These are phyloP conservation scores for Austropuccinia psidii DNA, from an alignment of 1,284 basidiomycete species.

Conservation along the genomic window DNA sequence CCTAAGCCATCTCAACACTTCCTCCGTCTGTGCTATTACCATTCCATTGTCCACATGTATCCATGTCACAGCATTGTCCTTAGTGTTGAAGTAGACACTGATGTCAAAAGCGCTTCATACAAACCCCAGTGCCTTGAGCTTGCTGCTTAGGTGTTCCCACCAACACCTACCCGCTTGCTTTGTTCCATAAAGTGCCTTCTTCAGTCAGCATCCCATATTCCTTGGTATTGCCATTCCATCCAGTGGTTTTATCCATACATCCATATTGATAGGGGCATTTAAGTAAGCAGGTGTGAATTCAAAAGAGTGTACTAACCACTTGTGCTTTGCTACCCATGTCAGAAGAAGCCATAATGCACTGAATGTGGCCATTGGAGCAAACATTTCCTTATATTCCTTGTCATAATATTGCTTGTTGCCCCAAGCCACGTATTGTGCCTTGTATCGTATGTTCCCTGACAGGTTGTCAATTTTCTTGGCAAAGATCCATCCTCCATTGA, in stretches of 20 bases:
- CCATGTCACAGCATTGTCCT: background rate
- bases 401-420: background rate
- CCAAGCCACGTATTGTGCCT: background rate
- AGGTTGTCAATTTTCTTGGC: too few relatives aligned
- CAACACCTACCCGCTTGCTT: background rate
- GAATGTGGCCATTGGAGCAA: background rate
- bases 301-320: background rate
- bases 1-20: background rate
- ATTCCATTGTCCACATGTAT: conserved; percentile 8
- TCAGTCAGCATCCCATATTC: background rate
- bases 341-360: background rate
- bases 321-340: background rate
- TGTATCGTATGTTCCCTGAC: too few relatives aligned
- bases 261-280: background rate
- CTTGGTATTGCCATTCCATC: background rate
- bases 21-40: background rate
- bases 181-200: background rate
- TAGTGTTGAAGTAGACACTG: background rate
- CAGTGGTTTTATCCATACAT: background rate
- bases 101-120: background rate
- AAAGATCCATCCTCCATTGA: too few relatives aligned
- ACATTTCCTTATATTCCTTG: background rate
- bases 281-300: background rate
- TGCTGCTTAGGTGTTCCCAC: background rate
- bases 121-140: background rate